Conservation (phyloP, 805 yeast genomes). For the Monosporozyma servazzii region DNA sequence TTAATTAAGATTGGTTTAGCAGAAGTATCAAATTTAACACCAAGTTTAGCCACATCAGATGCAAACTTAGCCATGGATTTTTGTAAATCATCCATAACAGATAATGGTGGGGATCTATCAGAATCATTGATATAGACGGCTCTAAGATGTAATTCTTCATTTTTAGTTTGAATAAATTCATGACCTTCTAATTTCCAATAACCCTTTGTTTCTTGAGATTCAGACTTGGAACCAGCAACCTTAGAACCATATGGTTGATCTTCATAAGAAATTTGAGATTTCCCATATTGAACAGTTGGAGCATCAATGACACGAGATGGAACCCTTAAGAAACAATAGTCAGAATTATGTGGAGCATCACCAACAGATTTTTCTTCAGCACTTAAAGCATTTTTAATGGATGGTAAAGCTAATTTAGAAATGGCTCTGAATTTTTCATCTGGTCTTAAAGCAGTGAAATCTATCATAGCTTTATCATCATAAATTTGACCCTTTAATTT, state of each 20-base stretch:
- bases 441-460: slow-evolving; percentile 19
- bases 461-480: slow-evolving; percentile 12
- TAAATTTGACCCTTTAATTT: slow-evolving; percentile 14
- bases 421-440: slow-evolving; percentile 14
- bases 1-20: slow-evolving; percentile 13
- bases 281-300: slow-evolving; percentile 15
- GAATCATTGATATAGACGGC: slow-evolving; percentile 13
- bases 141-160: slow-evolving; percentile 9
- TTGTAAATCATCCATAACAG: slow-evolving; percentile 8
- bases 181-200: slow-evolving; percentile 15
- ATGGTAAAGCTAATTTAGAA: slow-evolving; percentile 14
- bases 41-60: slow-evolving; percentile 11
- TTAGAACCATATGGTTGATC: slow-evolving; percentile 13
- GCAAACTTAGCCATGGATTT: slow-evolving; percentile 7
- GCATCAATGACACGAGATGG: slow-evolving; percentile 21
- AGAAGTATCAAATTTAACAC: slow-evolving; percentile 11
- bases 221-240: slow-evolving; percentile 1
- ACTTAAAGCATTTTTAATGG: slow-evolving; percentile 11
- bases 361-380: slow-evolving; percentile 3
- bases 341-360: slow-evolving; percentile 7
- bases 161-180: slow-evolving; percentile 8
- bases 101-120: slow-evolving; percentile 7
- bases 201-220: slow-evolving; percentile 15
- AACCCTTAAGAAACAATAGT: slow-evolving; percentile 12
- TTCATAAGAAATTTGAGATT: slow-evolving; percentile 6